Base-by-base conservation (phyloP, 257 asterid genomes). In the Plantago elongata region DNA sequence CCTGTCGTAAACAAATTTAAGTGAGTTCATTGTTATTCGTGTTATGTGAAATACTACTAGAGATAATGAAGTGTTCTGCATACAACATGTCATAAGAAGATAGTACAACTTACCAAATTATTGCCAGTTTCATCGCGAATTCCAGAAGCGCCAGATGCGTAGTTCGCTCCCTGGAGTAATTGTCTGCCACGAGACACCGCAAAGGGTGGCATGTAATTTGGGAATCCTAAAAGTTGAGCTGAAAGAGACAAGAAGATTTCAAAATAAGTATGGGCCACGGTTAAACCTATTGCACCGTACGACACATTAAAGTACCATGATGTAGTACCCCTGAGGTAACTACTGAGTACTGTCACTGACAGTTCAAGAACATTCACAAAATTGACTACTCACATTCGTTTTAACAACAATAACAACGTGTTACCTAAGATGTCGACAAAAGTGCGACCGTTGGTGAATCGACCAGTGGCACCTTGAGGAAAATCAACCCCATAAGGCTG, bases 81-180 rank as follows among this genome's bases (percentile, higher is more conserved):
- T 48, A 3, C 27, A 13, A 14, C 13, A 3, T 6, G 42, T 1
- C 0, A 27, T 18, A 52, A 13, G 27, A 11, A 13, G 2, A 27
- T 2, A 22, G 34, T 29, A 9, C 4, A 13, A 18, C 6, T 8
- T 80, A 87, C 97, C 90, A 90, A 62, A 64, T 90, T 87, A 68
- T 87, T 78, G 66, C 97, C 97, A n/a, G 97, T 90, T 81, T 90
- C 97, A 55, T 83, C 95, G 47, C 95, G 72, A 11, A 90, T 90
- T 59, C 97, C 97, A 9, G 96, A 79, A 14, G 97, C 97, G 52
- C 96, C 97, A 1, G 97, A 90, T 42, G 97, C 96, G 43, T 72
- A 90, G 68, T 90, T 90, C 43, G 80, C 85, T 63, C 97, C 97
- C 54, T 64, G 78, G 13, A 87, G 81, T 47, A 85, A 59, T 22